Evolutionary conservation across 1,284 basidiomycete genomes (phyloP), one percentile per base, ranked within the genome.

Genomic region (Cerioporus squamosus): DNA sequence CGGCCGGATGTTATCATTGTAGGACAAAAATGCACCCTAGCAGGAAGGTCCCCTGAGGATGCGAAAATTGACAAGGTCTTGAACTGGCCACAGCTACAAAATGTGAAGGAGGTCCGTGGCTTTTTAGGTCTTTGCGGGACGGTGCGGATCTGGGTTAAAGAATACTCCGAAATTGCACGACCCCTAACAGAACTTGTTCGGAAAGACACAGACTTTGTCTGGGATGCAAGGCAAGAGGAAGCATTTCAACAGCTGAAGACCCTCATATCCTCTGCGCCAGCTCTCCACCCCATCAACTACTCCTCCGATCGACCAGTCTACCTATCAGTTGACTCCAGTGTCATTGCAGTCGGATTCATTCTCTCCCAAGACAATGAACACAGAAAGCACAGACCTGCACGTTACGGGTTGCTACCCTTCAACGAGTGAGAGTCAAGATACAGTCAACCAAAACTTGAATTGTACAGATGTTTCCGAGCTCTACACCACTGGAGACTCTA

Each of bases 361-460:
- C 60, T 75, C 0, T 59, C 52, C 3, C 75, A 79, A 54, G 36
- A 68, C 2, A 71, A 74, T 0, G 43, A 68, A 33, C 36, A 63
- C 5, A 12, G 33, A 36, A 36, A 36, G 15, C 5, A 12, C 14
- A 36, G 33, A 36, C 33, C 33, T 36, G 33, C 33, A 36, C 33
- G 33, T 14, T 36, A 36, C 15, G 33, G 33, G 15, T 36, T 12
- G 5, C 33, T 36, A 14, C 33, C 72, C 0, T 68, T 73, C 54
- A 77, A 74, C 44, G 70, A 77, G 0, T 22, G 67, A 0, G 76
- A 83, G 59, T 51, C 66, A 0, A 42, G 65, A 0, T 81, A 77
- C 51, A 79, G 73, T 1, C 79, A 81, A 51, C 66, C 76, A 0
- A 81, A 81, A 51, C 51, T 77, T 1, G 74, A 81, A 51, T 50